These are phyloP conservation scores for Sporothrix variecibatus DNA, from an alignment of 2,329 filamentous ascomycete genomes.

Conservation along the genomic window DNA sequence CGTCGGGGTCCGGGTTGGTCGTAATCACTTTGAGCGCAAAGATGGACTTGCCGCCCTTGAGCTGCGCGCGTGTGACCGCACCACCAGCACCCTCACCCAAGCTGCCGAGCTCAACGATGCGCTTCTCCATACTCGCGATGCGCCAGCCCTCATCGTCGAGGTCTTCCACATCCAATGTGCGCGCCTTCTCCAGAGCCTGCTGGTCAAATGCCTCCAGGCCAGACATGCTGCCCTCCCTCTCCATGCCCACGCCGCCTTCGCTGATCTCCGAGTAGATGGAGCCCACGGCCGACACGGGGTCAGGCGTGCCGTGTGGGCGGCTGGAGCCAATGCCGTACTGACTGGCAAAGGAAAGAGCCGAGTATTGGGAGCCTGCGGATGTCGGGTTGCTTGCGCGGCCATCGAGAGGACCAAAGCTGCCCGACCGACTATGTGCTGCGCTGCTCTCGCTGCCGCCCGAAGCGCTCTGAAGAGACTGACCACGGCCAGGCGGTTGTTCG, in stretches of 20 bases:
- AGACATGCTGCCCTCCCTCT: constrained; percentile 78
- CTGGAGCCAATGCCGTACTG: constrained; percentile 68
- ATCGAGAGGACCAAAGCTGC: constrained; percentile 78
- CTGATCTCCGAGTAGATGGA: constrained; percentile 81
- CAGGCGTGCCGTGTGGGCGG: constrained; percentile 68
- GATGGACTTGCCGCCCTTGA: constrained; percentile 89
- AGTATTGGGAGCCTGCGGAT: constrained; percentile 85
- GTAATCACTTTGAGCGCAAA: constrained; percentile 99
- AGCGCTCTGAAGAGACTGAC: constrained; percentile 63
- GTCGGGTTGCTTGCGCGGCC: constrained; percentile 77
- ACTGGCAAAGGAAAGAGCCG: constrained; percentile 76
- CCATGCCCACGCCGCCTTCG: constrained; percentile 75
- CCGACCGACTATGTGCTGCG: constrained; percentile 75
- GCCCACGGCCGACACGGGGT: constrained; percentile 85
- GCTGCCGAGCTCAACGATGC: constrained; percentile 85
- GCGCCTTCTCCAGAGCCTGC: constrained; percentile 76
- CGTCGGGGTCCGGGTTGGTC: constrained; percentile 94
- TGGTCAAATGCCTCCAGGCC: constrained; percentile 78
- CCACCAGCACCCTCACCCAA: constrained; percentile 94
- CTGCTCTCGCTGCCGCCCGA: constrained; percentile 80
- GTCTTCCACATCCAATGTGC: constrained; percentile 87
- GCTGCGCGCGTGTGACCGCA: constrained; percentile 85
- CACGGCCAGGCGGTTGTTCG: constrained; percentile 59
- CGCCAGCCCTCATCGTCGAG: constrained; percentile 94
- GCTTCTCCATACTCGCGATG: constrained; percentile 83